Evolutionary conservation across 768 basidiomycete genomes (phyloP).

Genomic region (Hysterangium stoloniferum): DNA sequence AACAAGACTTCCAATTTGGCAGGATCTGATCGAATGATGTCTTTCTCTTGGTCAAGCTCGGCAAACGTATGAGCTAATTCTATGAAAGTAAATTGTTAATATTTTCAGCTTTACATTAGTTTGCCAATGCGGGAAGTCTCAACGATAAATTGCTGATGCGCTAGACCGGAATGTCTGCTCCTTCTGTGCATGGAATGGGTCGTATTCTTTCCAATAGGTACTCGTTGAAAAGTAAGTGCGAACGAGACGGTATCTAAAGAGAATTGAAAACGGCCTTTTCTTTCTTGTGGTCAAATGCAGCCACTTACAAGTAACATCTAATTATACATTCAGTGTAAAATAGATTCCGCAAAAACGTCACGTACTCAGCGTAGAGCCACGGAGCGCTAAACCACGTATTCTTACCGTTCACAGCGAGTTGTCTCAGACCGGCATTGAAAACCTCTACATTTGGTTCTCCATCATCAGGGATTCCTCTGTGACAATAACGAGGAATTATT

Average conservation of each 20-base stretch:
- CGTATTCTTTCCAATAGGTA: slow-evolving; percentile 62
- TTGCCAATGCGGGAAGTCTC: not conserved
- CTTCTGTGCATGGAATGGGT: slow-evolving; percentile 82
- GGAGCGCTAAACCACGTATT: slow-evolving; percentile 88
- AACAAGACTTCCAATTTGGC: slow-evolving; percentile 59
- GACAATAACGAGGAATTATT: slow-evolving; percentile 5
- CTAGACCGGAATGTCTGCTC: slow-evolving; percentile 75
- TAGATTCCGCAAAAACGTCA: slow-evolving; percentile 7
- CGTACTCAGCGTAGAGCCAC: slow-evolving; percentile 95
- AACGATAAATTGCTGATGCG: slow-evolving; percentile 68
- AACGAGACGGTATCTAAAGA: slow-evolving; percentile 75
- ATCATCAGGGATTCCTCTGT: slow-evolving; percentile 65
- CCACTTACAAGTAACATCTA: slow-evolving; percentile 67
- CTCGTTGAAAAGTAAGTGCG: slow-evolving; percentile 65
- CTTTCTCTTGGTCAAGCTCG: slow-evolving; percentile 49
- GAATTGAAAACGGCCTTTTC: not conserved
- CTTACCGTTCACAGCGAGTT: slow-evolving; percentile 36
- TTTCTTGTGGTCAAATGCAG: not conserved
- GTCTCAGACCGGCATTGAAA: slow-evolving; percentile 72
- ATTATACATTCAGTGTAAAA: not conserved
- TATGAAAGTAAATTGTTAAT: slow-evolving; percentile 20
- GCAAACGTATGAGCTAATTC: slow-evolving; percentile 70
- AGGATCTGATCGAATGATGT: slow-evolving; percentile 35
- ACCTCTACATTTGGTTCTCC: slow-evolving; percentile 57
- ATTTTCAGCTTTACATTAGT: not conserved